Percentiles rank a stretch among this genome's conserved stretches.
These are phyloP conservation scores for Ceratopteris richardii DNA, from an alignment of 75 land plant genomes.

Conservation along the genomic window DNA sequence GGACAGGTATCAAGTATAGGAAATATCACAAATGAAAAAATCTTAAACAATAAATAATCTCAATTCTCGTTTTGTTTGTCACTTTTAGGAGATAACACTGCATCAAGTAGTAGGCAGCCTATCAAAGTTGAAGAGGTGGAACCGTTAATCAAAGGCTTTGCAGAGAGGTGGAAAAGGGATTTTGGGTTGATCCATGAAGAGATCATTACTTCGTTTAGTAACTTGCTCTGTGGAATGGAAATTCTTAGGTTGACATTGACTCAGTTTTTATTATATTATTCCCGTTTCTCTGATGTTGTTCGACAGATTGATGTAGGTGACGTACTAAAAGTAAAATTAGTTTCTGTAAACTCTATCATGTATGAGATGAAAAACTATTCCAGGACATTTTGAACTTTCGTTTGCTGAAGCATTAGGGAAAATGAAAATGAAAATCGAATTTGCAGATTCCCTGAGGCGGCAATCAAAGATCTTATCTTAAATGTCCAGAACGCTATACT, in stretches of 20 bases:
- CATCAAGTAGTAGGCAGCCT: slow-evolving; percentile 46
- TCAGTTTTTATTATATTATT: slow-evolving; percentile 88
- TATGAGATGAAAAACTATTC: slow-evolving; percentile 94
- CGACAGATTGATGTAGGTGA: slow-evolving; percentile 68
- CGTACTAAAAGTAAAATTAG: slow-evolving; percentile 80
- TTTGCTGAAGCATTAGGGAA: too few relatives aligned
- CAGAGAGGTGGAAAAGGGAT: slow-evolving; percentile 81
- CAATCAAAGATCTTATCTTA: too few relatives aligned
- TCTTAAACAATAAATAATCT: too few relatives aligned
- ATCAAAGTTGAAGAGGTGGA: slow-evolving; percentile 78
- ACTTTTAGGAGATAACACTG: slow-evolving; percentile 61
- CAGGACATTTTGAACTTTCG: slow-evolving; percentile 83
- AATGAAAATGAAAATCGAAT: too few relatives aligned
- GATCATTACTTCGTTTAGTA: slow-evolving; percentile 97
- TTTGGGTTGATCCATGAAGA: slow-evolving; percentile 98
- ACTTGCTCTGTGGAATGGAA: slow-evolving; percentile 97
- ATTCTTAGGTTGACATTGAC: slow-evolving; percentile 87
- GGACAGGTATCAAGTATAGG: slow-evolving; percentile 84
- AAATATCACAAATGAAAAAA: too few relatives aligned
- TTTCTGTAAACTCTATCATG: slow-evolving; percentile 85
- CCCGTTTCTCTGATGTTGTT: slow-evolving; percentile 82
- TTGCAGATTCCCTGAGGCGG: too few relatives aligned
- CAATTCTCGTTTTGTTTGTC: too few relatives aligned
- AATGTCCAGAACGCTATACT: too few relatives aligned
- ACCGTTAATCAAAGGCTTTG: slow-evolving; percentile 93